phyloP scores from a whole-genome alignment of 75 land plant genomes.

The Pinus albicaulis region DNA sequence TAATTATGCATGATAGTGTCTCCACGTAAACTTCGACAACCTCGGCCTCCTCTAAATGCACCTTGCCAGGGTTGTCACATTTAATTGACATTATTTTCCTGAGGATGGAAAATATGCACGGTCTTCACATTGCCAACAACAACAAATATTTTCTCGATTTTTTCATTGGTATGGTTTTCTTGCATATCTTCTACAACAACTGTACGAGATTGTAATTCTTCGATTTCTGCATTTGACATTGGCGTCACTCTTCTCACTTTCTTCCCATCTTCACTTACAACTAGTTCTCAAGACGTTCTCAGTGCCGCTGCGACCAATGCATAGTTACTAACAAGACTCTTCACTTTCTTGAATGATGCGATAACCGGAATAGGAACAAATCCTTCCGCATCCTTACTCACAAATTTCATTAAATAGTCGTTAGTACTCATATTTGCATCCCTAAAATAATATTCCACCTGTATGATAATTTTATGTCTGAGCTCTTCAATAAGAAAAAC shows the following conservation, averaged over 20 bases:
- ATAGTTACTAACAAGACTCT: constrained; percentile 55
- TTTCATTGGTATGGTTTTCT: constrained; percentile 79
- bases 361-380: constrained; percentile 93
- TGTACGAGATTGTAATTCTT: constrained; percentile 91
- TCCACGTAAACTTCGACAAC: no score
- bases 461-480: constrained; percentile 9
- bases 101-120: no score
- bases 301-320: constrained; percentile 71
- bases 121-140: constrained; percentile 82
- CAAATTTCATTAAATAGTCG: no score
- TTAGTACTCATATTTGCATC: no score
- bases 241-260: constrained; percentile 75
- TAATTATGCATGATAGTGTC: no score
- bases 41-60: no score
- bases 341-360: constrained; percentile 92
- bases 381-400: no score
- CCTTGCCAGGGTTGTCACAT: no score
- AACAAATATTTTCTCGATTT: constrained; percentile 83
- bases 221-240: constrained; percentile 71
- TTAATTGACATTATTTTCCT: no score
- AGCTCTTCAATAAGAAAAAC: constrained; percentile 5
- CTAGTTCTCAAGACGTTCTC: constrained; percentile 78
- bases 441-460: no score
- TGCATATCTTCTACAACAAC: constrained; percentile 96
- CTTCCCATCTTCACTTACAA: constrained; percentile 98